Conservation (phyloP, 192 early-diverging fungal species). For the Backusella tuberculispora region DNA sequence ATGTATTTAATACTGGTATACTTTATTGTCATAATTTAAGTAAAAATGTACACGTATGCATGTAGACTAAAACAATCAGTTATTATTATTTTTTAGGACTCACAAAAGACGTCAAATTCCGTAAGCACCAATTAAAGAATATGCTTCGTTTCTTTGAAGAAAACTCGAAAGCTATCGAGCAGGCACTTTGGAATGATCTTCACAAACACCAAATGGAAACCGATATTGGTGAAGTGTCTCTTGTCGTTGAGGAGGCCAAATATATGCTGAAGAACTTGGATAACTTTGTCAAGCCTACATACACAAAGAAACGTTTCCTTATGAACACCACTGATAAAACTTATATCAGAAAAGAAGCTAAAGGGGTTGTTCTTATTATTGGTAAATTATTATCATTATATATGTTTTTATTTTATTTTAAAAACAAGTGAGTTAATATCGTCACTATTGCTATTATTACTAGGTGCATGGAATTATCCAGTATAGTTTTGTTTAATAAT, state of each 20-base stretch:
- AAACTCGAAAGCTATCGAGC: conserved; percentile 22
- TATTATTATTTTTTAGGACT: conserved; percentile 20
- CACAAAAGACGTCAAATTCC: conserved; percentile 32
- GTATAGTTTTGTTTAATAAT: background rate
- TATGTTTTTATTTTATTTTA: background rate
- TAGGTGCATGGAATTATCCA: conserved; percentile 62
- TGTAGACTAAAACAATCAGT: background rate
- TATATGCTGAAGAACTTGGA: conserved; percentile 50
- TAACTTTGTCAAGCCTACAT: conserved; percentile 47
- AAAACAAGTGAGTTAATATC: background rate
- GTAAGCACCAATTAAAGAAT: conserved; percentile 37
- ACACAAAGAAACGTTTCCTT: conserved; percentile 41
- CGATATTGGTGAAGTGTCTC: conserved; percentile 25
- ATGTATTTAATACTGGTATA: conserved; percentile 32
- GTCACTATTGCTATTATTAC: conserved; percentile 50
- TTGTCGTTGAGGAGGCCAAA: conserved; percentile 33
- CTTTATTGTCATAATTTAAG: background rate
- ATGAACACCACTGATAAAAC: conserved; percentile 52
- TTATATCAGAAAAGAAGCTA: conserved; percentile 68
- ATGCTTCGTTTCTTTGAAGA: conserved; percentile 26
- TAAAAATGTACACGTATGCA: background rate
- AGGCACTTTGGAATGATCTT: conserved; percentile 31
- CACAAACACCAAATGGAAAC: conserved; percentile 33
- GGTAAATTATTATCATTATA: conserved; percentile 42
- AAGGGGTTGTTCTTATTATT: conserved; percentile 75